Evolutionary conservation across 495 filamentous ascomycete genomes (phyloP), one percentile per base, ranked within the genome.

Genomic region (Penicillium parvum): DNA sequence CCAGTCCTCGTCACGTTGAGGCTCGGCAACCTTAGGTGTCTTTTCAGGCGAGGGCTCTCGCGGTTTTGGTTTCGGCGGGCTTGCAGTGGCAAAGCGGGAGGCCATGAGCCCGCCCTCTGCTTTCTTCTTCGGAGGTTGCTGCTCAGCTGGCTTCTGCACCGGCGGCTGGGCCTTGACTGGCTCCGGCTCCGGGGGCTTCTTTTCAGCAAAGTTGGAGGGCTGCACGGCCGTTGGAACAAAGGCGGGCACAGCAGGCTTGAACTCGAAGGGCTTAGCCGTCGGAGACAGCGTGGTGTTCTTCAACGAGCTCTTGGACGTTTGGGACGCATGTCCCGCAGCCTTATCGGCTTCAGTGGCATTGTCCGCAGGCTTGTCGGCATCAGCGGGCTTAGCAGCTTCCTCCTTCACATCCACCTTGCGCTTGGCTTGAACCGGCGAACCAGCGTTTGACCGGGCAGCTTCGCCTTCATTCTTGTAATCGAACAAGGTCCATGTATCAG

Each of bases 201-300:
- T 23, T 12, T 58, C 48, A 20, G 60, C 61, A 49, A 68, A 66
- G 28, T 56, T 64, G 20, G 66, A 64, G 28, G 65, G 55, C 37
- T 77, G 62, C 25, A 70, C 65, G 7, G 60, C 52, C 20, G 65
- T 49, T 12, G 75, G 66, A 6, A 72, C 69, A 21, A 77, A 65
- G n/a, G 68, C 59, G 20, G 63, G 55, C 39, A 73, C 53, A 68
- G 68, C 52, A 41, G 75, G 53, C 64, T 76, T 66, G 73, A 84
- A 71, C 65, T 75, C 74, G 53, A 89, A 90, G 4, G 82, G 71
- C 55, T 75, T 79, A 2, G 85, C 84, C 1, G 77, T 73, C 21
- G 85, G 79, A 25, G 84, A 88, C 17, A 90, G 71, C 10, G 50
- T 41, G 6, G 56, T 47, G 29, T 40, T 58, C 38, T 63, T 68